phyloP scores from a whole-genome alignment of 169 alveolate species.

The Babesia caballi region DNA sequence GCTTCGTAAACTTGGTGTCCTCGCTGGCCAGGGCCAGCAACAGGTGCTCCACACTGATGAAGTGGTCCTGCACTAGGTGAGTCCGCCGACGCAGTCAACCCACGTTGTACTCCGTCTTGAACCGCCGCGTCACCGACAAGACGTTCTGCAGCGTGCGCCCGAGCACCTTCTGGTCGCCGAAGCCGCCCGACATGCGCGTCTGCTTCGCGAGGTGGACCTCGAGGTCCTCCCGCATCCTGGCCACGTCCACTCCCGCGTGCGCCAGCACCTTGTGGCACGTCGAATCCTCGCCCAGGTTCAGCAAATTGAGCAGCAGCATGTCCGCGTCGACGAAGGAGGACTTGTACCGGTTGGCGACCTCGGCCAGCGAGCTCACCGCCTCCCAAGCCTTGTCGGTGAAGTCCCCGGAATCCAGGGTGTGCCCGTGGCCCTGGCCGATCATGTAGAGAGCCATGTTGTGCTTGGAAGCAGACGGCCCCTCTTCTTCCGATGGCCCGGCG shows the following conservation, averaged over 20 bases:
- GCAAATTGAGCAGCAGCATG: conserved; percentile 73
- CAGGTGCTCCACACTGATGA: conserved; percentile 79
- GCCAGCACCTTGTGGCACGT: conserved; percentile 67
- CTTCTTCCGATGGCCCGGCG: neutral
- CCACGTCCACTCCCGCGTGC: conserved; percentile 73
- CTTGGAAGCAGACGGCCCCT: neutral
- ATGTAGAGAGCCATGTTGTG: conserved; percentile 32
- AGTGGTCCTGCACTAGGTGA: conserved; percentile 69
- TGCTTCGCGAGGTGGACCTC: conserved; percentile 75
- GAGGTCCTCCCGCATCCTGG: conserved; percentile 73
- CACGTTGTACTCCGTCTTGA: conserved; percentile 75
- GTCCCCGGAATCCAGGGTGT: conserved; percentile 79
- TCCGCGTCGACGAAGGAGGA: conserved; percentile 86
- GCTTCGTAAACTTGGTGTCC: conserved; percentile 82
- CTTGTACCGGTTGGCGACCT: conserved; percentile 74
- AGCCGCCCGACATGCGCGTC: conserved; percentile 82
- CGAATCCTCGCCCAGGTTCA: conserved; percentile 78
- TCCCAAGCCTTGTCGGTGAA: conserved; percentile 88
- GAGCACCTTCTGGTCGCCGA: conserved; percentile 84
- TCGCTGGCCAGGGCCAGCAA: conserved; percentile 81
- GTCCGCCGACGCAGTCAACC: neutral
- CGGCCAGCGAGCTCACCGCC: conserved; percentile 77
- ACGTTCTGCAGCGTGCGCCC: conserved; percentile 83
- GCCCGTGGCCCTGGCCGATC: conserved; percentile 73
- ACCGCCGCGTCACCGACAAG: conserved; percentile 72